phyloP scores from a whole-genome alignment of 2,329 filamentous ascomycete species.

The Alternaria sp. region DNA sequence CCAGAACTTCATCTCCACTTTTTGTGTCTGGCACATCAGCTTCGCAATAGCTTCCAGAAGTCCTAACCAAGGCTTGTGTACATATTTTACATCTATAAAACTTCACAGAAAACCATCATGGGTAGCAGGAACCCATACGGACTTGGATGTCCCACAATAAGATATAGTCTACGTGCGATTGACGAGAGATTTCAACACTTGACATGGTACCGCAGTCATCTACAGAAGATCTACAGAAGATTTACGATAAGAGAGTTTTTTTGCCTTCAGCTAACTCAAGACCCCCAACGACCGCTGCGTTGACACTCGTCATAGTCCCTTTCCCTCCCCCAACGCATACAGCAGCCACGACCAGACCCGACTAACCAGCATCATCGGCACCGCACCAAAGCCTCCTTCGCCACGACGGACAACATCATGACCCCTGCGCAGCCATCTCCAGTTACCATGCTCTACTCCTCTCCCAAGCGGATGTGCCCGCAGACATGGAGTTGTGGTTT shows the following conservation, averaged over 20 bases:
- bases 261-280: not conserved
- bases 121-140: not conserved
- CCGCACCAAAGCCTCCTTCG: slow-evolving; percentile 36
- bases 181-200: not conserved
- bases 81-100: not conserved
- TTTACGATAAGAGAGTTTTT: slow-evolving; percentile 8
- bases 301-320: slow-evolving; percentile 20
- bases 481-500: slow-evolving; percentile 76
- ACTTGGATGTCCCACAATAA: not conserved
- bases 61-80: not conserved
- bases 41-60: not conserved
- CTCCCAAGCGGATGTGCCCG: slow-evolving; percentile 80
- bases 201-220: not conserved
- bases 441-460: slow-evolving; percentile 72
- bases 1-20: not conserved
- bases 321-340: slow-evolving; percentile 5
- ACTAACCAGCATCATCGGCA: slow-evolving; percentile 18
- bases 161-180: not conserved
- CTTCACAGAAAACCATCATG: not conserved
- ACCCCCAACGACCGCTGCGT: slow-evolving; percentile 19
- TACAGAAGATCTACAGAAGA: not conserved
- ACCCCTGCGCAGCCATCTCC: slow-evolving; percentile 71
- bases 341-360: slow-evolving; percentile 16
- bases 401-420: slow-evolving; percentile 65
- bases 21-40: not conserved